Evolutionary conservation across 2,329 filamentous ascomycete species (phyloP).

Genomic region (Cytospora piceae): DNA sequence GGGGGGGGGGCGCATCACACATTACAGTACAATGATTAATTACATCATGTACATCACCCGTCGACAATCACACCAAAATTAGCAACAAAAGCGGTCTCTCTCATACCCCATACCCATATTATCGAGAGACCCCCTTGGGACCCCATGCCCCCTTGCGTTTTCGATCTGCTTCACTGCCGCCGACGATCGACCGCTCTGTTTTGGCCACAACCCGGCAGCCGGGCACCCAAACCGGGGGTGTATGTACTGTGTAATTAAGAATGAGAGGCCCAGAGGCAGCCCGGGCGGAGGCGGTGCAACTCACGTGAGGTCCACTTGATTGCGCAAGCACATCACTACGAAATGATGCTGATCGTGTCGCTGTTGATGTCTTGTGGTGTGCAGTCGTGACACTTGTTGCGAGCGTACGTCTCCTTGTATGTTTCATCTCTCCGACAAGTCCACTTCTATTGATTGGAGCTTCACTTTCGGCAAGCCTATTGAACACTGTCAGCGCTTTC

Average conservation of each 20-base stretch:
- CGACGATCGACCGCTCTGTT: background rate
- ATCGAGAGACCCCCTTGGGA: too few relatives aligned
- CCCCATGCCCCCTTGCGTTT: background rate
- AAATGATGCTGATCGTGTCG: background rate
- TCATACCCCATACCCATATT: too few relatives aligned
- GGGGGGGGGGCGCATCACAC: too few relatives aligned
- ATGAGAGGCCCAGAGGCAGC: too few relatives aligned
- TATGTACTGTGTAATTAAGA: too few relatives aligned
- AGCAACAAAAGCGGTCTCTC: too few relatives aligned
- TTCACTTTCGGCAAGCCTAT: too few relatives aligned
- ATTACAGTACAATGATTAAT: too few relatives aligned
- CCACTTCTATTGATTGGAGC: background rate
- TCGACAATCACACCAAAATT: too few relatives aligned
- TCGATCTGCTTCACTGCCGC: background rate
- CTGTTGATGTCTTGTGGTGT: background rate
- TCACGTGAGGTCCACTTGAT: slow-evolving; percentile 11
- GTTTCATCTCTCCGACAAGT: background rate
- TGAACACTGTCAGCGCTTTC: background rate
- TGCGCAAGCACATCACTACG: slow-evolving; percentile 7
- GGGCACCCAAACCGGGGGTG: too few relatives aligned
- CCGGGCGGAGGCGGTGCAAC: background rate
- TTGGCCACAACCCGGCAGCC: background rate
- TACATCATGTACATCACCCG: too few relatives aligned
- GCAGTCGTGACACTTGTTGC: background rate
- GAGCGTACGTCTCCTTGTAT: background rate